Evolutionary conservation across 2,329 filamentous ascomycete genomes (phyloP), one percentile per base, ranked within the genome.

Genomic region (Colletotrichum costaricense): DNA sequence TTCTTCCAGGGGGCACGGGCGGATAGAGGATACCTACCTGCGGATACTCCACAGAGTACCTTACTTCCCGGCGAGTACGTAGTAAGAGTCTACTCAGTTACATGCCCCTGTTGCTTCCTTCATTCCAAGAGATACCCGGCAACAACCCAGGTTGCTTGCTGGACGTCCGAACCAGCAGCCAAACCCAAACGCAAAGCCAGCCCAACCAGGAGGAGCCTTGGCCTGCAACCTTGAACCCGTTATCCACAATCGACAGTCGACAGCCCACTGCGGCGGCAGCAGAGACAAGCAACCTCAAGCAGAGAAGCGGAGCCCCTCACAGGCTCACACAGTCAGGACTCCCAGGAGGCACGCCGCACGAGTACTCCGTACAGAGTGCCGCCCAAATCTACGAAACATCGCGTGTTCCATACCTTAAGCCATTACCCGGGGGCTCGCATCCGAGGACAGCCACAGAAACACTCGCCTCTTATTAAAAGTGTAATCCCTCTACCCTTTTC

Each of bases 321-420:
- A 42, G 38, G 38, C 38, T 42, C 38, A 42, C 38, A 42, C 38
- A 19, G 38, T 35, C 33, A 35, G 33, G 33, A 35, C 33, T 35
- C 33, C 67, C 38, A 73, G 70, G 59, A 70, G 70, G 67, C 60
- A 54, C 67, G 56, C 42, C 42, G 42, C 42, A 49, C 42, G 42
- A 49, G 42, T 30, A 56, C 54, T 26, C 54, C 26, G 54, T 56
- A 28, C 69, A 68, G 59, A 67, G 73, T 62, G 35, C 62, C 64
- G 57, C 67, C 33, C 72, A 49, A 63, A 38, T 59, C 62, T 68
- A 68, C 74, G 74, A 75, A 74, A 75, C 72, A 72, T 72, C 72
- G 59, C 56, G 67, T 67, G 74, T 75, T 75, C 74, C 74, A 74
- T 72, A 74, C 64, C 38, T 65, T 66, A 63, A 67, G 71, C 71